phyloP scores from a whole-genome alignment of 352 stramenopile genomes.

The Pythium diclinum region DNA sequence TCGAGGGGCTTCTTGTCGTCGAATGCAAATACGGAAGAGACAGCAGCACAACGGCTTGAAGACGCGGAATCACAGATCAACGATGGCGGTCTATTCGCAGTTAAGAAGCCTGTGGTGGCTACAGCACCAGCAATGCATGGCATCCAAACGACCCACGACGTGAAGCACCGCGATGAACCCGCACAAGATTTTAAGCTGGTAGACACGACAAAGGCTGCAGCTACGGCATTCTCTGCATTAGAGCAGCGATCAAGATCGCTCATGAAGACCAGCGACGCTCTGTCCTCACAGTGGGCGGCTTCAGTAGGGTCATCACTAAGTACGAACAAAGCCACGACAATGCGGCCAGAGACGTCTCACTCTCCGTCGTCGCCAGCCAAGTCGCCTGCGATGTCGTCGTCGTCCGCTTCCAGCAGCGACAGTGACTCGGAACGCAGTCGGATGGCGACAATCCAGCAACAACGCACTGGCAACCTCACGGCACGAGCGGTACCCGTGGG shows the following conservation, averaged over 20 bases:
- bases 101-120: neutral
- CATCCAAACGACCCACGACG: neutral
- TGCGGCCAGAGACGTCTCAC: constrained; percentile 4
- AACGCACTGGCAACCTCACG: neutral
- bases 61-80: neutral
- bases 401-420: constrained; percentile 4
- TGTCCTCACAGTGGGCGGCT: neutral
- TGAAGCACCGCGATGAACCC: neutral
- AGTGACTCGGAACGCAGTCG: neutral
- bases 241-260: constrained; percentile 10
- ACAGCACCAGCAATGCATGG: neutral
- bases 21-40: neutral
- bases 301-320: neutral
- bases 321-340: neutral
- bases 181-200: neutral
- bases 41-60: neutral
- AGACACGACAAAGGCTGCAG: neutral
- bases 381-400: constrained; percentile 16
- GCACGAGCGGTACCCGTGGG: neutral
- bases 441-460: neutral
- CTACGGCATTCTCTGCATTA: constrained; percentile 2
- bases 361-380: constrained; percentile 2
- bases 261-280: neutral
- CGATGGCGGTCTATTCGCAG: neutral
- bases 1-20: constrained; percentile 10